These are phyloP conservation scores for Pythium volutum DNA, from an alignment of 352 stramenopile species.

Conservation along the genomic window DNA sequence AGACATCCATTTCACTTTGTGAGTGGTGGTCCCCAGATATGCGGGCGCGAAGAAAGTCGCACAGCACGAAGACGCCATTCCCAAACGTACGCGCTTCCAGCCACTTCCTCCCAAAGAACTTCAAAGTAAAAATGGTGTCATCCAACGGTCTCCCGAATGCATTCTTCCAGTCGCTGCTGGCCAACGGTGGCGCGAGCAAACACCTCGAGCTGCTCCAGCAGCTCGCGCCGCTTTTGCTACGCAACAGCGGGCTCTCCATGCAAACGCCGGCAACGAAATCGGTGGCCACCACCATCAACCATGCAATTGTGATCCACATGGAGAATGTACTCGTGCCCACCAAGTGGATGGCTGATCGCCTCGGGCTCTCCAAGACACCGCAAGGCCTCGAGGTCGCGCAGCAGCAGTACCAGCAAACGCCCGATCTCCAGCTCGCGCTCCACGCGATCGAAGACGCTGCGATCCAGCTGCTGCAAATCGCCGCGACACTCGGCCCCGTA, in stretches of 20 bases:
- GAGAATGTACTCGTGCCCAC: slow-evolving; percentile 25
- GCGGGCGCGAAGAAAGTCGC: too few species aligned
- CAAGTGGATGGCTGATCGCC: slow-evolving; percentile 24
- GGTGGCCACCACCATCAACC: neutral
- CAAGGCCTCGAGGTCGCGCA: slow-evolving; percentile 19
- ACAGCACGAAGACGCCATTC: slow-evolving; percentile 7
- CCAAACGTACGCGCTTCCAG: slow-evolving; percentile 1
- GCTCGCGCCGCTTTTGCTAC: slow-evolving; percentile 18
- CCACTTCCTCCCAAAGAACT: neutral
- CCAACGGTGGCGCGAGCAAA: neutral
- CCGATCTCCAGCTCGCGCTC: slow-evolving; percentile 18
- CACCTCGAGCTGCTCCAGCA: slow-evolving; percentile 11
- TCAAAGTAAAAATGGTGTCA: slow-evolving; percentile 13
- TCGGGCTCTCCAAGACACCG: slow-evolving; percentile 17
- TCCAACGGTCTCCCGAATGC: slow-evolving; percentile 3
- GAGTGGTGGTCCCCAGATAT: too few species aligned
- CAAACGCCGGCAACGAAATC: neutral
- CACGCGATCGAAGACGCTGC: slow-evolving; percentile 19
- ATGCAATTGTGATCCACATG: slow-evolving; percentile 22
- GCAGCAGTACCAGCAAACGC: slow-evolving; percentile 26
- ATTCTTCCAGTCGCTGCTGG: slow-evolving; percentile 14
- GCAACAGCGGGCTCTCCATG: neutral
- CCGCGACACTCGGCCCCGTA: slow-evolving; percentile 12
- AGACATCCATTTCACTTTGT: too few species aligned
- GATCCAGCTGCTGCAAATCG: slow-evolving; percentile 20